Evolutionary conservation across 495 filamentous ascomycete genomes (phyloP).

Genomic region (Penicillium maclennaniae): DNA sequence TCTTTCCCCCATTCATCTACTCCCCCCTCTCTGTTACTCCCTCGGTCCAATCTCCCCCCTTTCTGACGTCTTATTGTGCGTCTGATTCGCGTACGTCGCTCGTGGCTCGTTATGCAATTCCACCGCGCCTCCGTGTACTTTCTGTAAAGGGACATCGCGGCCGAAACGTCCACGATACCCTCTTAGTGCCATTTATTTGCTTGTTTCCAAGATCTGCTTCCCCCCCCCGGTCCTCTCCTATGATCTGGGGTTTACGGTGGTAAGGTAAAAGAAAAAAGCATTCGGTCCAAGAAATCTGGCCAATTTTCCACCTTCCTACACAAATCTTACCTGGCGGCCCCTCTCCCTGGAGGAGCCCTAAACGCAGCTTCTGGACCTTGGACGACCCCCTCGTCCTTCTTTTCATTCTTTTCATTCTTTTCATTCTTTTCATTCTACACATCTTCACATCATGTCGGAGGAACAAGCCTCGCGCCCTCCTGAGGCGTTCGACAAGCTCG

Average conservation of each 20-base stretch:
- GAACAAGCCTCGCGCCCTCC: conserved; percentile 30
- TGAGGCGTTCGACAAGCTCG: conserved; percentile 37
- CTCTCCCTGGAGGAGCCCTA: conserved; percentile 3
- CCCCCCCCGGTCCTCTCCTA: conserved; percentile 1
- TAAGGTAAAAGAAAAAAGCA: not conserved
- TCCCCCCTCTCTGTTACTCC: conserved; percentile 5
- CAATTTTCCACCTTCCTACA: not conserved
- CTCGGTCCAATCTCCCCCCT: conserved; percentile 5
- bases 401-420: too few relatives aligned
- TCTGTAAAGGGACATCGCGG: not conserved
- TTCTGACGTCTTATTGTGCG: conserved; percentile 4
- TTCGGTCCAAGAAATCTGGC: not conserved
- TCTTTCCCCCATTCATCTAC: conserved; percentile 9
- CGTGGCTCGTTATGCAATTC: conserved; percentile 35
- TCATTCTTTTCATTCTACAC: conserved; percentile 1
- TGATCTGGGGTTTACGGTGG: conserved; percentile 28
- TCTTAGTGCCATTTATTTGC: not conserved
- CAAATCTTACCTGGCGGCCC: not conserved
- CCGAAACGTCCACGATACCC: not conserved
- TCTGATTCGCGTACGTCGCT: conserved; percentile 25
- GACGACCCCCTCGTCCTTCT: not conserved
- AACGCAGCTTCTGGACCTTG: not conserved
- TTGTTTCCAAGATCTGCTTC: conserved; percentile 8
- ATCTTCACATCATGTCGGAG: conserved; percentile 37
- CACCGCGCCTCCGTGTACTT: not conserved